These are phyloP conservation scores for Globomyces pollinis-pini DNA, from an alignment of 192 early-diverging fungal species.

Conservation along the genomic window DNA sequence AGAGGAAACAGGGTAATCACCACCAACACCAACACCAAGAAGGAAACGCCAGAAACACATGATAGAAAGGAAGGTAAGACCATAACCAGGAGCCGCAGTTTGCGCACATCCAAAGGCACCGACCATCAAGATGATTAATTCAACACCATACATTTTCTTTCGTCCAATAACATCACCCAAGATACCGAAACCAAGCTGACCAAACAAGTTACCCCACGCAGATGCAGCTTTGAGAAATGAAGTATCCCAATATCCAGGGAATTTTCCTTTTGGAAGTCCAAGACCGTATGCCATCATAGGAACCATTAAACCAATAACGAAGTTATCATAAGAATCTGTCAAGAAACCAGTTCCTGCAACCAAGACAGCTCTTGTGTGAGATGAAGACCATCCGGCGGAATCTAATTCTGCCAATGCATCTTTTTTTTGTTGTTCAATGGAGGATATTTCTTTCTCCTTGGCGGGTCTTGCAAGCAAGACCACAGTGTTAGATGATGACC, in stretches of 20 bases:
- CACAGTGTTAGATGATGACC: too few relatives aligned
- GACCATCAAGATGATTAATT: constrained; percentile 71
- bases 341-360: constrained; percentile 66
- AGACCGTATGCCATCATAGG: constrained; percentile 57
- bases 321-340: constrained; percentile 91
- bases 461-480: too few relatives aligned
- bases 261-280: background rate
- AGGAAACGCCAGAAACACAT: constrained; percentile 82
- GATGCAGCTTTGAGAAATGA: constrained; percentile 3
- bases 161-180: constrained; percentile 77
- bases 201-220: constrained; percentile 65
- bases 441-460: background rate
- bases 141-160: constrained; percentile 69
- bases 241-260: constrained; percentile 2
- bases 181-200: constrained; percentile 78
- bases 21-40: constrained; percentile 89
- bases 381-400: background rate
- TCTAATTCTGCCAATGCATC: background rate
- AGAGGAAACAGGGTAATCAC: constrained; percentile 92
- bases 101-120: constrained; percentile 70
- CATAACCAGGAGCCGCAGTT: constrained; percentile 52
- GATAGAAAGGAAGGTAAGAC: constrained; percentile 54
- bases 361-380: constrained; percentile 40
- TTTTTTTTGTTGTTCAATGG: background rate
- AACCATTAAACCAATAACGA: constrained; percentile 83